Percentiles rank a stretch among this genome's conserved stretches.
These are phyloP conservation scores for Artemisia argyi DNA, from an alignment of 129 eudicot genomes.

Conservation along the genomic window DNA sequence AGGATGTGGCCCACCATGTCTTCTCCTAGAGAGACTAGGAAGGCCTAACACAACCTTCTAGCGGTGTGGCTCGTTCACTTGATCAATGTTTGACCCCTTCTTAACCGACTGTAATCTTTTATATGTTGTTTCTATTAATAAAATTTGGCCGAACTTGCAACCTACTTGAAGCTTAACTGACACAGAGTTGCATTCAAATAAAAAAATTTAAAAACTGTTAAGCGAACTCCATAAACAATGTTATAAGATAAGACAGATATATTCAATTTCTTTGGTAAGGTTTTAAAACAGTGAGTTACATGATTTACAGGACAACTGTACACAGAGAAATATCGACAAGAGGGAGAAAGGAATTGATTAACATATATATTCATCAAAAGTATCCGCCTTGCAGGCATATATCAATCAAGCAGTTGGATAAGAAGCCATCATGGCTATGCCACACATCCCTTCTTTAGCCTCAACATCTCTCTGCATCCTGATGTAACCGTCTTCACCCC, in stretches of 20 bases:
- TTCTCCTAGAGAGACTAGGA: too few relatives aligned
- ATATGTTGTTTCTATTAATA: too few relatives aligned
- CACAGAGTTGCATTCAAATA: too few relatives aligned
- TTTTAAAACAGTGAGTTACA: not conserved
- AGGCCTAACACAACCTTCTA: too few relatives aligned
- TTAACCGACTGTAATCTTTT: too few relatives aligned
- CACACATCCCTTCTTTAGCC: constrained; percentile 17
- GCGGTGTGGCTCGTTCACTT: too few relatives aligned
- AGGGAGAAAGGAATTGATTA: not conserved
- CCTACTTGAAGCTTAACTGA: too few relatives aligned
- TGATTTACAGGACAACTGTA: not conserved
- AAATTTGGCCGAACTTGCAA: too few relatives aligned
- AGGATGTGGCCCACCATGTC: too few relatives aligned
- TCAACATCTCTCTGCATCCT: constrained; percentile 29
- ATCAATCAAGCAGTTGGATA: constrained; percentile 14
- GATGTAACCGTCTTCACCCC: constrained; percentile 36
- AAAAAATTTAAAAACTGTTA: too few relatives aligned
- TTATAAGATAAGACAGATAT: not conserved
- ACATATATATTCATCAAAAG: not conserved
- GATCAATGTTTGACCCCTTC: too few relatives aligned
- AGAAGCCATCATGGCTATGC: constrained; percentile 32
- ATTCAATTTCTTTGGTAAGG: not conserved
- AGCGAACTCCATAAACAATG: too few relatives aligned
- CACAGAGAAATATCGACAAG: not conserved
- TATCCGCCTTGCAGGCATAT: not conserved